These are phyloP conservation scores for Nepenthes gracilis DNA, from an alignment of 148 eudicot genomes.

Conservation along the genomic window DNA sequence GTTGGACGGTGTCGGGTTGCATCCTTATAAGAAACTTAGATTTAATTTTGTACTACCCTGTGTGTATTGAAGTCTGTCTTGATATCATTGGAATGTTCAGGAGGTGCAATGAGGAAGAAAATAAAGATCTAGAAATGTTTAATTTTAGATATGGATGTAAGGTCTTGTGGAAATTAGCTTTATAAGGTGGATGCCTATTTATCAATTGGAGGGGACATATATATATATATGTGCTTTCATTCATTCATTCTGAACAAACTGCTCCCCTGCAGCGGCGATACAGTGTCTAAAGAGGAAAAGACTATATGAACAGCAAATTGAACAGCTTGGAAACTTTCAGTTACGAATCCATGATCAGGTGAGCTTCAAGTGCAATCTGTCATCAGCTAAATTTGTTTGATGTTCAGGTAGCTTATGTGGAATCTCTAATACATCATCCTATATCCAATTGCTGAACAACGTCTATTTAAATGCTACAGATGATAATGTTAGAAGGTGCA, in stretches of 20 bases:
- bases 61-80: too few species aligned
- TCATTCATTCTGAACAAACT: background rate
- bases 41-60: too few species aligned
- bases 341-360: constrained; percentile 49
- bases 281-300: constrained; percentile 43
- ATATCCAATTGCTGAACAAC: background rate
- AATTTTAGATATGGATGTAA: too few species aligned
- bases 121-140: too few species aligned
- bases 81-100: too few species aligned
- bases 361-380: constrained; percentile 5
- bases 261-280: constrained; percentile 26
- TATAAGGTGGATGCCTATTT: too few species aligned
- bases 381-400: background rate
- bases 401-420: background rate
- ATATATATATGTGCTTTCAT: too few species aligned
- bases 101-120: too few species aligned
- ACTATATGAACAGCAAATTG: constrained; percentile 35
- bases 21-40: too few species aligned
- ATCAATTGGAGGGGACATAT: too few species aligned
- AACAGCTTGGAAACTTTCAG: constrained; percentile 45
- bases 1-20: too few species aligned
- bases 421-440: background rate
- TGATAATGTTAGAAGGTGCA: constrained; percentile 52
- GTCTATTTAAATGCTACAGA: constrained; percentile 17
- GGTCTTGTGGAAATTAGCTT: too few species aligned